These are phyloP conservation scores for Lachnellula hyalina DNA, from an alignment of 2,329 filamentous ascomycete genomes.

Conservation along the genomic window DNA sequence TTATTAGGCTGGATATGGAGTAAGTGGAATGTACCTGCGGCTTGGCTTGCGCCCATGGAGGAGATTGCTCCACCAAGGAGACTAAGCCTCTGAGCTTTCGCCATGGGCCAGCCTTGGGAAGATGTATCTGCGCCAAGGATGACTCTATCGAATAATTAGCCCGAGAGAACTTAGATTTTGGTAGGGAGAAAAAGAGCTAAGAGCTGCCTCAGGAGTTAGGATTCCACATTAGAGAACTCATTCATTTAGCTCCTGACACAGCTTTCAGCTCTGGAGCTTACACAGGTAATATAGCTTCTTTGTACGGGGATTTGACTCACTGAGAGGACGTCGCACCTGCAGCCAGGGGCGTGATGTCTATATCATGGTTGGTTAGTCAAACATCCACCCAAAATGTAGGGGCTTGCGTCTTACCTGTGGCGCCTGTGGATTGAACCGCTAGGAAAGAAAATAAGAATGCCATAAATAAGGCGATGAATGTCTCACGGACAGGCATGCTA, in stretches of 20 bases:
- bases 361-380: neutral
- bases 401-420: neutral
- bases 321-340: neutral
- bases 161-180: too few species aligned
- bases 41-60: neutral
- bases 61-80: neutral
- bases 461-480: neutral
- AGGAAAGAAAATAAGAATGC: neutral
- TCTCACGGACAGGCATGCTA: neutral
- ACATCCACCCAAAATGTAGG: neutral
- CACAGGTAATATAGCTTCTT: too few species aligned
- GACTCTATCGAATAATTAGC: too few species aligned
- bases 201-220: too few species aligned
- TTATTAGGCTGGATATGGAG: neutral
- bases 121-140: too few species aligned
- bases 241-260: too few species aligned
- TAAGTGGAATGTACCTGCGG: neutral
- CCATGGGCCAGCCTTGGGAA: too few species aligned
- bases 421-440: constrained; percentile 1
- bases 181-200: too few species aligned
- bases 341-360: constrained; percentile 1
- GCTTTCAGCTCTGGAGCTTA: too few species aligned
- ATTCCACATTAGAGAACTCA: too few species aligned
- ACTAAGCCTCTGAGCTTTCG: neutral
- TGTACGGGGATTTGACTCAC: too few species aligned